Conservation (phyloP, 345 rosid genomes). For the Rhodamnia argentea region DNA sequence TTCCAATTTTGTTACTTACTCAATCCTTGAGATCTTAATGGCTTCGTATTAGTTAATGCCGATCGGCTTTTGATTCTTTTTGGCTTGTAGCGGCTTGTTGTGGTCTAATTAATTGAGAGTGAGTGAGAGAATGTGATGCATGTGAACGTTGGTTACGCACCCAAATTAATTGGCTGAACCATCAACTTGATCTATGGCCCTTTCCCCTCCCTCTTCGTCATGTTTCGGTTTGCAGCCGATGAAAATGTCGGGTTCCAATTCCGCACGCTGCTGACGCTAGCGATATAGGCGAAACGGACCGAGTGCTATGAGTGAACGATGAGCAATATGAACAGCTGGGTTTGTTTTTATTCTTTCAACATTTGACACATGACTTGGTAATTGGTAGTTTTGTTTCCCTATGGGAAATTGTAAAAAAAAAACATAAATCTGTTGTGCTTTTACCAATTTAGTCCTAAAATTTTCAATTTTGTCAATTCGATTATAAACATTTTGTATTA, state of each 20-base stretch:
- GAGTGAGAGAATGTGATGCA: not conserved
- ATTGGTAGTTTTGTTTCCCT: no score
- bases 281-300: not conserved
- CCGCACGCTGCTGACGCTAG: rapidly evolving
- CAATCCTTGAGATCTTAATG: not conserved
- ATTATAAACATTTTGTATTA: no score
- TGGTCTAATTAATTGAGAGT: not conserved
- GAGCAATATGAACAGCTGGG: not conserved
- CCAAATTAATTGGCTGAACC: not conserved
- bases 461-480: no score
- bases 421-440: no score
- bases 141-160: not conserved
- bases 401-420: no score
- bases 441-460: no score
- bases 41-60: not conserved
- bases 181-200: not conserved
- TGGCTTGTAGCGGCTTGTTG: not conserved
- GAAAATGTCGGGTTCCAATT: not conserved
- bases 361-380: not conserved
- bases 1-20: not conserved
- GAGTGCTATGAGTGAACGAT: not conserved
- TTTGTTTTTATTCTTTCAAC: not conserved
- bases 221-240: not conserved
- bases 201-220: not conserved
- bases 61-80: not conserved